phyloP scores from a whole-genome alignment of 1,284 basidiomycete species.

The Apiotrichum porosum region DNA sequence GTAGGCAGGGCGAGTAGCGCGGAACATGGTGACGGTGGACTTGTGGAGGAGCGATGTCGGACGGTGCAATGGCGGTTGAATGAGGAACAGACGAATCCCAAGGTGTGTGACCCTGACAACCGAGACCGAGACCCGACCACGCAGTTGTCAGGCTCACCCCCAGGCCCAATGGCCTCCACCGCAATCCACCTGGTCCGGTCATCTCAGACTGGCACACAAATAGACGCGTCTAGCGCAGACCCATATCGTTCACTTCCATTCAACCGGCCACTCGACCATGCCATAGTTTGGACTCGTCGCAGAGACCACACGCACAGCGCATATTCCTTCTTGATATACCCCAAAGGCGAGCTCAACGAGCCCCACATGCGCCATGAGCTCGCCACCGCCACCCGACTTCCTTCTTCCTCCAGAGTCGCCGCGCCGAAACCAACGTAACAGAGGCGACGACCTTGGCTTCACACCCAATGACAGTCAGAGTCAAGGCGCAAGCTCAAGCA shows the following conservation, averaged over 20 bases:
- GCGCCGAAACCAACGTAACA: too few species aligned
- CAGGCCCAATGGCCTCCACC: background rate
- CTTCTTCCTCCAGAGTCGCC: slow-evolving; percentile 2
- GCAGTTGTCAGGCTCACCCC: slow-evolving; percentile 13
- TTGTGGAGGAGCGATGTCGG: background rate
- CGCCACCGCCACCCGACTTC: slow-evolving; percentile 8
- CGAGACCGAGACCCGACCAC: too few species aligned
- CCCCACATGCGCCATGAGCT: background rate
- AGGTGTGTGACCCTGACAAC: slow-evolving; percentile 15
- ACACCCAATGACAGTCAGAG: too few species aligned
- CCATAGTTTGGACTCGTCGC: too few species aligned
- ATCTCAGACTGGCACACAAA: too few species aligned
- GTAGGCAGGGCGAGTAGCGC: slow-evolving; percentile 65
- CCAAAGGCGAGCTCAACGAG: background rate
- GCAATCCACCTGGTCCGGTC: background rate
- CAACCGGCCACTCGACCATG: background rate
- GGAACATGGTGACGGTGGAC: slow-evolving; percentile 59
- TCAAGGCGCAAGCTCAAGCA: too few species aligned
- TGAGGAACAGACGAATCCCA: too few species aligned
- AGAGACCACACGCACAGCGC: too few species aligned
- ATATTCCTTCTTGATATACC: too few species aligned
- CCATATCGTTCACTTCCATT: background rate
- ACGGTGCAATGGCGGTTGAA: background rate
- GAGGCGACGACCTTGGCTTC: too few species aligned
- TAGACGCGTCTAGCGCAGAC: background rate